phyloP scores from a whole-genome alignment of 495 filamentous ascomycete species.

The Sordaria brevicollis region DNA sequence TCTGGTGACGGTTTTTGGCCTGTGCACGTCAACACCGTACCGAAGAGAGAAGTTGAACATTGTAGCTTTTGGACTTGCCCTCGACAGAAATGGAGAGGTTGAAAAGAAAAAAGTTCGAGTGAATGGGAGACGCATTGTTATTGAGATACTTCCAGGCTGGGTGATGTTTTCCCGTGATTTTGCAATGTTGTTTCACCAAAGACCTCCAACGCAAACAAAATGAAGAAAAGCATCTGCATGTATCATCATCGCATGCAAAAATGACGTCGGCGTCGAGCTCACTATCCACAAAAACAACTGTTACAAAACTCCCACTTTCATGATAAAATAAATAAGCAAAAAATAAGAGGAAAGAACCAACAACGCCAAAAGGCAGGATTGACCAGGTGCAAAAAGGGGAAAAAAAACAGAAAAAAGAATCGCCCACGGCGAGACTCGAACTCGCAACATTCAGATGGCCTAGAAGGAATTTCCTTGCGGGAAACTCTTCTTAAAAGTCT shows the following conservation, averaged over 20 bases:
- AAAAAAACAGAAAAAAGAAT: neutral
- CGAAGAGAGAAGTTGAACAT: too few species aligned
- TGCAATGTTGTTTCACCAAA: too few species aligned
- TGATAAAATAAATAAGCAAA: too few species aligned
- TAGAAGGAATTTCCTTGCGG: neutral
- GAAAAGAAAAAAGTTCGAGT: too few species aligned
- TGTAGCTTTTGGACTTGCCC: too few species aligned
- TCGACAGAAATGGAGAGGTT: too few species aligned
- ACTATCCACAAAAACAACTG: neutral
- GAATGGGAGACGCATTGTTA: too few species aligned
- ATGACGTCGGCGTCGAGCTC: neutral
- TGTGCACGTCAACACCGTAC: too few species aligned
- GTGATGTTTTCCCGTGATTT: too few species aligned
- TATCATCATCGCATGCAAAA: neutral
- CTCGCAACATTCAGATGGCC: slow-evolving; percentile 2
- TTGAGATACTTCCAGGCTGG: too few species aligned
- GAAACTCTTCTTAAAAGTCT: slow-evolving; percentile 3
- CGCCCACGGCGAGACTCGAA: slow-evolving; percentile 4
- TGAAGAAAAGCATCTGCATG: neutral
- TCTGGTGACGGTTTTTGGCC: too few species aligned
- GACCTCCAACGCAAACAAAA: neutral
- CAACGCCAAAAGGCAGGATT: neutral
- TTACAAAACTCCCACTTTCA: neutral
- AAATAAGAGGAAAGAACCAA: neutral
- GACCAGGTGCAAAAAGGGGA: too few species aligned